phyloP scores from a whole-genome alignment of 768 basidiomycete species.

The Russula abietina region DNA sequence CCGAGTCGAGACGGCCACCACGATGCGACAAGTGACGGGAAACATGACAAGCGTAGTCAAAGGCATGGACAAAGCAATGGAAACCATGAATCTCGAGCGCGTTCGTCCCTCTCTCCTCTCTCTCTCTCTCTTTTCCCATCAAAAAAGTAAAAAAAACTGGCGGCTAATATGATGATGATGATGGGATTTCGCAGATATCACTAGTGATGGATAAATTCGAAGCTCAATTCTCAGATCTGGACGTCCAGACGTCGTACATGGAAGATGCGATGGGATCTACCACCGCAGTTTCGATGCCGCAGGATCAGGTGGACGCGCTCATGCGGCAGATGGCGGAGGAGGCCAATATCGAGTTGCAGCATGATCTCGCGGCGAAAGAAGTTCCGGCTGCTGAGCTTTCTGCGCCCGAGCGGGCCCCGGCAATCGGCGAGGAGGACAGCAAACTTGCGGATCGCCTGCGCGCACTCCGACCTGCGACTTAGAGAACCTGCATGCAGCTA shows the following conservation, averaged over 20 bases:
- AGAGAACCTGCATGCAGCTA: slow-evolving; percentile 16
- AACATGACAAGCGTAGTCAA: slow-evolving; percentile 95
- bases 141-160: background rate
- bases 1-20: slow-evolving; percentile 95
- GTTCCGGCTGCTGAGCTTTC: slow-evolving; percentile 47
- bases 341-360: slow-evolving; percentile 90
- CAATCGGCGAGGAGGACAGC: slow-evolving; percentile 68
- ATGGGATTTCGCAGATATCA: slow-evolving; percentile 61
- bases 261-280: slow-evolving; percentile 93
- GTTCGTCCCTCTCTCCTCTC: slow-evolving; percentile 58
- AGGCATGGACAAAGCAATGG: slow-evolving; percentile 99
- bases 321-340: slow-evolving; percentile 95
- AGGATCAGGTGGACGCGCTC: slow-evolving; percentile 92
- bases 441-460: slow-evolving; percentile 82
- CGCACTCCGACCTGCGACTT: slow-evolving; percentile 77
- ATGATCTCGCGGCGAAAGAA: slow-evolving; percentile 72
- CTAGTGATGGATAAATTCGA: slow-evolving; percentile 99
- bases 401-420: slow-evolving; percentile 38
- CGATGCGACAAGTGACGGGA: slow-evolving; percentile 94
- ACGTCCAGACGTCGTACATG: slow-evolving; percentile 98
- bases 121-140: background rate
- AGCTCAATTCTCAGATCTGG: slow-evolving; percentile 89
- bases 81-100: slow-evolving; percentile 95
- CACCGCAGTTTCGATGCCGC: slow-evolving; percentile 88
- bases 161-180: too few relatives aligned